Conservation (phyloP, 768 basidiomycete species). For the Dacryopinax primogenitus region DNA sequence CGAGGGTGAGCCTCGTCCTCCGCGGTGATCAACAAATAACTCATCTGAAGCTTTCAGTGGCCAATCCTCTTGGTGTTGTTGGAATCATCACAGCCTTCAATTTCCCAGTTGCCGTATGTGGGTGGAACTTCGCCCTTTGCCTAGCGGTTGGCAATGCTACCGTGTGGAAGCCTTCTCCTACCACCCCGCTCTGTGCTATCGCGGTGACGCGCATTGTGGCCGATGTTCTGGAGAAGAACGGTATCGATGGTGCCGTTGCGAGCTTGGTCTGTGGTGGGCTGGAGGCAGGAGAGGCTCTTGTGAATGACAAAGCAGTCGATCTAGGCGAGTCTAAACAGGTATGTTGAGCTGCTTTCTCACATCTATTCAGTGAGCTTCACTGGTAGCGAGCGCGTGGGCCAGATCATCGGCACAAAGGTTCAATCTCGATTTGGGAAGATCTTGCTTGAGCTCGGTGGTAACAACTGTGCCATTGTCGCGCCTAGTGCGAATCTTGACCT, state of each 20-base stretch:
- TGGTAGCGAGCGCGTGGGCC: slow-evolving; percentile 78
- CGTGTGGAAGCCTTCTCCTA: slow-evolving; percentile 89
- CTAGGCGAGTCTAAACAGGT: slow-evolving; percentile 30
- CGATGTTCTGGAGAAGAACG: slow-evolving; percentile 65
- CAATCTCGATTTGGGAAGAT: slow-evolving; percentile 80
- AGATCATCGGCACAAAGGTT: slow-evolving; percentile 75
- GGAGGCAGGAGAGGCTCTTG: slow-evolving; percentile 65
- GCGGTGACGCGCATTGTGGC: slow-evolving; percentile 80
- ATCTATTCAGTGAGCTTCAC: slow-evolving; percentile 71
- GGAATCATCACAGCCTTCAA: slow-evolving; percentile 85
- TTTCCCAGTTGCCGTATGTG: slow-evolving; percentile 88
- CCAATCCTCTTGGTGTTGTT: slow-evolving; percentile 72
- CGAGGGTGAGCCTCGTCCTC: slow-evolving; percentile 43
- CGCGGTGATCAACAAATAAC: slow-evolving; percentile 7
- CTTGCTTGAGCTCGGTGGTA: slow-evolving; percentile 85
- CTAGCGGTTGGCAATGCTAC: slow-evolving; percentile 86
- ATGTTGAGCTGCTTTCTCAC: neutral
- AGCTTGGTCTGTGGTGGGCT: slow-evolving; percentile 72
- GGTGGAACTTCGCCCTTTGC: slow-evolving; percentile 84
- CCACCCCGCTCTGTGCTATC: slow-evolving; percentile 79
- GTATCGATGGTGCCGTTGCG: slow-evolving; percentile 71
- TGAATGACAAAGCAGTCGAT: slow-evolving; percentile 59
- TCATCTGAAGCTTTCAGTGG: slow-evolving; percentile 39
- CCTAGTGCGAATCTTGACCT: slow-evolving; percentile 84
- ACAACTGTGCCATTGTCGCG: slow-evolving; percentile 89